phyloP scores from a whole-genome alignment of 2,329 filamentous ascomycete genomes.

The Decorospora gaudefroyi region DNA sequence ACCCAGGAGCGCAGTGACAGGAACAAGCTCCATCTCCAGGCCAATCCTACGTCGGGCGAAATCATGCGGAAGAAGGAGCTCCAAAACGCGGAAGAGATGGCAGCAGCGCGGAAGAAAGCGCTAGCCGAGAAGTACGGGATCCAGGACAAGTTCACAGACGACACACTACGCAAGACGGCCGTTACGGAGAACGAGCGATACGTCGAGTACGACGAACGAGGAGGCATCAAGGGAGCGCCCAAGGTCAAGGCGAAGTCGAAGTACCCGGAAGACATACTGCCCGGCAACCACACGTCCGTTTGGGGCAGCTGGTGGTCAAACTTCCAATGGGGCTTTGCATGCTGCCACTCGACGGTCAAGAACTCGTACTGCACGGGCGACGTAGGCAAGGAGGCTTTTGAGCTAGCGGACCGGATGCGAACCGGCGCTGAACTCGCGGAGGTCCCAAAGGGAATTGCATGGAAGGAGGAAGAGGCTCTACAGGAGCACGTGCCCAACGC shows the following conservation, averaged over 20 bases:
- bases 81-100: slow-evolving; percentile 72
- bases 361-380: slow-evolving; percentile 98
- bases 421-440: slow-evolving; percentile 54
- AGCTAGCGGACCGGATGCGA: slow-evolving; percentile 69
- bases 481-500: slow-evolving; percentile 53
- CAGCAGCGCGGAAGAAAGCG: slow-evolving; percentile 68
- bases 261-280: slow-evolving; percentile 83
- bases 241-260: slow-evolving; percentile 81
- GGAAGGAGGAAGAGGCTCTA: slow-evolving; percentile 49
- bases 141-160: slow-evolving; percentile 64
- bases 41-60: slow-evolving; percentile 93
- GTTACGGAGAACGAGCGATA: slow-evolving; percentile 83
- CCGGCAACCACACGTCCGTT: slow-evolving; percentile 89
- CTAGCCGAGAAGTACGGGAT: slow-evolving; percentile 83
- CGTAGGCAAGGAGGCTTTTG: slow-evolving; percentile 78
- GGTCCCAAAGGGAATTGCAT: slow-evolving; percentile 49
- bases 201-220: slow-evolving; percentile 91
- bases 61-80: slow-evolving; percentile 78
- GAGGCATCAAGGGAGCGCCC: slow-evolving; percentile 84
- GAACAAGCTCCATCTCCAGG: slow-evolving; percentile 85
- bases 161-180: slow-evolving; percentile 66
- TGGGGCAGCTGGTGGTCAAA: slow-evolving; percentile 98
- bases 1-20: slow-evolving; percentile 80
- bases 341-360: slow-evolving; percentile 90
- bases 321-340: slow-evolving; percentile 95